Base-by-base conservation (phyloP, 257 asterid species). In the Paraleonurus japonicus region DNA sequence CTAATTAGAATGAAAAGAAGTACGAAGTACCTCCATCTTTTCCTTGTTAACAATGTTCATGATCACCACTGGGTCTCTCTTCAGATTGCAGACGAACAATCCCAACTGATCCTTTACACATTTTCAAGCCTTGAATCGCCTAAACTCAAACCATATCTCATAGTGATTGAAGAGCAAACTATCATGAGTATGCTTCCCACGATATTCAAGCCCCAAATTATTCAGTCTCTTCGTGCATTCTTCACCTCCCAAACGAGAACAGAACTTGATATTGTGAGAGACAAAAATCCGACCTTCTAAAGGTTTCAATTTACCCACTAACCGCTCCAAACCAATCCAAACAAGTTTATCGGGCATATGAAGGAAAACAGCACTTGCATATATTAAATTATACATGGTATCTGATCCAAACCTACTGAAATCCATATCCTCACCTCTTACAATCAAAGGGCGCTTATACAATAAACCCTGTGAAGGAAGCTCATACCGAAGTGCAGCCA, bases 91-190 rank as follows among this genome's bases (percentile, higher is more conserved):
- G 27, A 26, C 4, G 61, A 67, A 48, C 28, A 9, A 76, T 17
- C 59, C 19, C n/a, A 12, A 61, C n/a, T 22, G 39, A 78, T 61
- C 33, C 60, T 22, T 45, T 9, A 33, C 41, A 33, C 3, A 24
- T 28, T n/a, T 58, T 84, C 71, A 89, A 64, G 77, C 83, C 72
- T 75, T 82, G 50, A 78, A 58, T 67, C 90, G 84, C 85, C 88
- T 89, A 57, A 94, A 89, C 70, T 83, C 96, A 51, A 85, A 91
- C 99, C 99, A 94, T 70, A 86, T 86, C 84, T 94, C 99, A 32
- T 86, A 94, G 79, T 94, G 99, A 74, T 91, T 91, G 80, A 94
- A 94, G 60, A 94, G 96, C 79, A 94, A 85, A 82, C 99, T 94
- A 69, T 91, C 97, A 69, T 89, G 97, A 2, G 83, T 89, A 76